Evolutionary conservation across 768 basidiomycete species (phyloP), one percentile per base, ranked within the genome.

Genomic region (Russula abietina): DNA sequence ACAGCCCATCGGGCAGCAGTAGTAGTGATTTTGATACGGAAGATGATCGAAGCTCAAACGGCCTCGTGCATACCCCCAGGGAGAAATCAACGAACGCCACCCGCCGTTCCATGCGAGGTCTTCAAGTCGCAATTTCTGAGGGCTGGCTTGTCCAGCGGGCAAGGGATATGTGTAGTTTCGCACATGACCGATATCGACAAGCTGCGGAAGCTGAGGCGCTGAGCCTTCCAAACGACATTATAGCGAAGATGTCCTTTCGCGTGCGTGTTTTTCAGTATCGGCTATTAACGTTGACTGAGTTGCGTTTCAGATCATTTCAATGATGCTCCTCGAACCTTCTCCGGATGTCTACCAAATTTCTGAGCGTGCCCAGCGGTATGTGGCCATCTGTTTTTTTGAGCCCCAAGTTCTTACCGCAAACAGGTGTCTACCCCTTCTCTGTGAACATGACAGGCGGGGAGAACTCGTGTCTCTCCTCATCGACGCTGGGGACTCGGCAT

Each of bases 141-240:
- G 88, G 88, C 1, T 90, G 87, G 87, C 76, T 90, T 11, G 81
- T 86, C 7, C 85, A 87, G 61, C 76, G 85, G 54, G 87, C 85
- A 4, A 76, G 87, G 39, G 87, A 89, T 68, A 87, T 88, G 86
- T 88, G 86, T 72, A 85, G 81, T 68, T 88, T 88, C 72, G 77
- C 85, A 4, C 87, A 90, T 71, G 87, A 89, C 69, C 77, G 87
- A 50, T 90, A 88, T 72, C 80, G 87, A 10, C 87, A 88, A 71
- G 87, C 87, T 11, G 86, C 84, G 10, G 81, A 85, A 67, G 80
- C 79, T 4, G 85, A 87, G 70, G 82, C 79, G 0, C 77, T 79
- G 45, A 72, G 71, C 4, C 76, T 87, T 14, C 76, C 85, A 0
- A 72, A 74, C 56, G 79, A 80, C 17, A 71, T 75, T 1, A 74